Evolutionary conservation across 1,284 basidiomycete species (phyloP), one percentile per base, ranked within the genome.

Genomic region (Cutaneotrichosporon sp.): DNA sequence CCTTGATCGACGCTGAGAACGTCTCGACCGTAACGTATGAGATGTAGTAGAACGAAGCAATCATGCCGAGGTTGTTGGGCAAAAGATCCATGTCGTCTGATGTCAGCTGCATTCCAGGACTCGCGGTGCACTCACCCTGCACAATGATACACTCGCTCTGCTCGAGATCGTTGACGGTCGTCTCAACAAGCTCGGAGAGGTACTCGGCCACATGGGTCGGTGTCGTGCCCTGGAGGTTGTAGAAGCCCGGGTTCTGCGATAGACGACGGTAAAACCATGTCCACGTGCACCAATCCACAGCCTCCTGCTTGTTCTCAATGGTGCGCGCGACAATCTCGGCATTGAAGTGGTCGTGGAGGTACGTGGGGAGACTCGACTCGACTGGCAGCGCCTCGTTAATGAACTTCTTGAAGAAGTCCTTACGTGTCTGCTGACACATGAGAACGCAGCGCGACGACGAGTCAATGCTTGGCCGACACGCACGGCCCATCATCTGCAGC

Each of bases 401-500:
- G 82, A 98, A 97, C 75, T 98, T 98, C 77, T 94, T 97, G 81
- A 96, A 97, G 73, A 94, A 97, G 70, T 96, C 91, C 73, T 97
- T 93, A 45, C 93, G 82, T 3, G 90, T 96, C 69, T 94, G 88
- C 68, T 98, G 94, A 67, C 90, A 92, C 88, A 98, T 94, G 45
- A 98, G 78, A 8, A 99, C 86, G 67, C 92, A 97, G 17, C 90
- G 86, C 61, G 88, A 91, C 51, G 84, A 85, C 11, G 86, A 83
- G 63, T 97, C 93, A 57, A 90, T 84, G 43, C 77, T 76, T 16
- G 94, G 91, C 25, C 91, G 83, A 69, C 92, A 97, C 2, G 94
- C 93, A 19, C 87, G 83, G 37, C 96, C 96, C 83, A 98, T 96
- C 94, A 98, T 98, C 69, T 98, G 93, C 2, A 98, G 81, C 11